phyloP scores from a whole-genome alignment of 495 filamentous ascomycete genomes.

The Neurospora sp. region DNA sequence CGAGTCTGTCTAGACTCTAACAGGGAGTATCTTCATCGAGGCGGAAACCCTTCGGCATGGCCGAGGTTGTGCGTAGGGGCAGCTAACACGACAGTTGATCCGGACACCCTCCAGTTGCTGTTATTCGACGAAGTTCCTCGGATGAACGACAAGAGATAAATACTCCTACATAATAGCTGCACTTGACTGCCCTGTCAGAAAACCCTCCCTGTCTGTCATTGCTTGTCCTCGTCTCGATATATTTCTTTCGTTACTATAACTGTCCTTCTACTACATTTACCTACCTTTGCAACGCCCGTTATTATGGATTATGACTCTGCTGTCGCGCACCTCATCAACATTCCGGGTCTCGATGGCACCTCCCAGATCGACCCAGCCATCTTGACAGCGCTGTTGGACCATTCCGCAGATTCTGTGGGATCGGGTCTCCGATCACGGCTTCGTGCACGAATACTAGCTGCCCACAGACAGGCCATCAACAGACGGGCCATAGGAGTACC shows the following conservation, averaged over 20 bases:
- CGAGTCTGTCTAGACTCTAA: too few species aligned
- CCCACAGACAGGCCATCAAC: not conserved
- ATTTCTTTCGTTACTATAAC: not conserved
- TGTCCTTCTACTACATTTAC: not conserved
- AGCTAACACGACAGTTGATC: not conserved
- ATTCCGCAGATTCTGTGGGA: too few species aligned
- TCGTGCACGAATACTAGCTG: too few species aligned
- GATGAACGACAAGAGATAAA: not conserved
- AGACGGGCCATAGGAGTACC: not conserved
- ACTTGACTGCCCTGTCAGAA: not conserved
- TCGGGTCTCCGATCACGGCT: too few species aligned
- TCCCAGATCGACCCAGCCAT: not conserved
- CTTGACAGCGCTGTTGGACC: not conserved
- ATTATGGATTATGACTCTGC: too few species aligned
- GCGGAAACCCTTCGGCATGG: not conserved
- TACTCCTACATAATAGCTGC: not conserved
- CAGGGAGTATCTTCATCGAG: not conserved
- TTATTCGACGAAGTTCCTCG: not conserved
- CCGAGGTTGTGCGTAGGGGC: not conserved
- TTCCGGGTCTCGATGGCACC: too few species aligned
- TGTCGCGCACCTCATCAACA: too few species aligned
- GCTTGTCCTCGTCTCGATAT: not conserved
- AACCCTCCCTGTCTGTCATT: not conserved
- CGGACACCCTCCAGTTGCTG: not conserved
- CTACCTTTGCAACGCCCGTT: not conserved